phyloP scores from a whole-genome alignment of 2,329 filamentous ascomycete species.

The Simplicillium sp. region DNA sequence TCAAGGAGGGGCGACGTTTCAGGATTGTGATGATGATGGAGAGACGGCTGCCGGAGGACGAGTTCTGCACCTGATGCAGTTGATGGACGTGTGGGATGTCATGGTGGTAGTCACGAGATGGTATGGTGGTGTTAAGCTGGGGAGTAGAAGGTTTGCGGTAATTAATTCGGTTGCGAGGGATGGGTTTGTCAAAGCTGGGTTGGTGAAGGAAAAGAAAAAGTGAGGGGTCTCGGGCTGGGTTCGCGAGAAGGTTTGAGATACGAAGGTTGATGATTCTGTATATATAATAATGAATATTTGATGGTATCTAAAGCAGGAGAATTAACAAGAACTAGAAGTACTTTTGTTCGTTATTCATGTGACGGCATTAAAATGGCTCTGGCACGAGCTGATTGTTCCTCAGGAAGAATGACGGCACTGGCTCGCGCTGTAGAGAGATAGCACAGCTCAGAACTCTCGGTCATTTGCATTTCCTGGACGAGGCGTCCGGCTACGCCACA shows the following conservation, averaged over 20 bases:
- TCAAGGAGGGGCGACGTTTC: conserved; percentile 45
- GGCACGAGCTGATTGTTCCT: conserved; percentile 64
- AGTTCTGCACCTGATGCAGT: conserved; percentile 80
- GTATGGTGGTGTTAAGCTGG: conserved; percentile 88
- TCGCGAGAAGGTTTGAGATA: too few relatives aligned
- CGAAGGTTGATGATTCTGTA: too few relatives aligned
- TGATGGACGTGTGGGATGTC: conserved; percentile 89
- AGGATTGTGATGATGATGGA: conserved; percentile 94
- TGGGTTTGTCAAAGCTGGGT: conserved; percentile 68
- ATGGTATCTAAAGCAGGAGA: neutral
- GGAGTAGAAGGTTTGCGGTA: conserved; percentile 79
- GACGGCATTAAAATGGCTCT: conserved; percentile 55
- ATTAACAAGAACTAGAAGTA: neutral
- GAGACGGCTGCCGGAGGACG: conserved; percentile 85
- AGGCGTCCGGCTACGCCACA: conserved; percentile 83
- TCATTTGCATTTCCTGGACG: conserved; percentile 57
- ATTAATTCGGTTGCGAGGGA: conserved; percentile 85
- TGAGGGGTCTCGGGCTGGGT: too few relatives aligned
- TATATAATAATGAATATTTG: neutral
- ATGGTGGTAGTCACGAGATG: conserved; percentile 90
- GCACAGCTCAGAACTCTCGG: conserved; percentile 63
- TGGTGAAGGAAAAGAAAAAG: conserved; percentile 43
- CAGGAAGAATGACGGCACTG: conserved; percentile 77
- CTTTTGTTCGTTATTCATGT: conserved; percentile 24
- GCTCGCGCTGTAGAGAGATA: conserved; percentile 85